Percentiles rank a stretch among this genome's conserved stretches.
Conservation (phyloP, 768 basidiomycete species). For the Tylopilus rubrobrunneus region DNA sequence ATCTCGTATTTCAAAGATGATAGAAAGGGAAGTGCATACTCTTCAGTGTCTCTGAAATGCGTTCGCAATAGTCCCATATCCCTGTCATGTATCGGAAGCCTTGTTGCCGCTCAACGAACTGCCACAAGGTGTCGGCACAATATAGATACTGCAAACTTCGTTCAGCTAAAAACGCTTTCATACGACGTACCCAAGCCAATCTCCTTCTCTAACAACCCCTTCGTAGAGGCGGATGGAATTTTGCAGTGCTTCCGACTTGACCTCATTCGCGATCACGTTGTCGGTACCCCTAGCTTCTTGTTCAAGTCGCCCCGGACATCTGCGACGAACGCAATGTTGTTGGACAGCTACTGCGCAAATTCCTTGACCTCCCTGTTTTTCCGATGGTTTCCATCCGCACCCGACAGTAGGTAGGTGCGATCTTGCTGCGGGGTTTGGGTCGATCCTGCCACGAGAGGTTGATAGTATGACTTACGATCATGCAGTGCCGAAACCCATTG, state of each 20-base stretch:
- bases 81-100: not conserved
- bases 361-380: not conserved
- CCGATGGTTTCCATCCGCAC: not conserved
- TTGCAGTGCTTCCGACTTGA: not conserved
- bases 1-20: not conserved
- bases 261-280: not conserved
- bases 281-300: not conserved
- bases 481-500: too few relatives aligned
- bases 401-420: not conserved
- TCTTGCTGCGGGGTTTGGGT: slow-evolving; percentile 1
- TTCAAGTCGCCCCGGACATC: not conserved
- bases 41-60: not conserved
- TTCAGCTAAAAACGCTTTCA: not conserved
- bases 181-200: slow-evolving; percentile 4
- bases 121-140: not conserved
- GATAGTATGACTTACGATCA: not conserved
- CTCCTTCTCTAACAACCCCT: not conserved
- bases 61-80: not conserved
- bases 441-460: not conserved
- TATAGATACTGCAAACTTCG: not conserved
- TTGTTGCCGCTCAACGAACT: not conserved
- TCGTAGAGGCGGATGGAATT: not conserved
- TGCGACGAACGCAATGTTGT: not conserved
- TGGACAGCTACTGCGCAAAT: not conserved
- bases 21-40: not conserved